A percentile compares a stretch with the other conserved stretches of the same genome.
These are phyloP conservation scores for Trichoderma sp. DNA, from an alignment of 2,329 filamentous ascomycete species.

Conservation along the genomic window DNA sequence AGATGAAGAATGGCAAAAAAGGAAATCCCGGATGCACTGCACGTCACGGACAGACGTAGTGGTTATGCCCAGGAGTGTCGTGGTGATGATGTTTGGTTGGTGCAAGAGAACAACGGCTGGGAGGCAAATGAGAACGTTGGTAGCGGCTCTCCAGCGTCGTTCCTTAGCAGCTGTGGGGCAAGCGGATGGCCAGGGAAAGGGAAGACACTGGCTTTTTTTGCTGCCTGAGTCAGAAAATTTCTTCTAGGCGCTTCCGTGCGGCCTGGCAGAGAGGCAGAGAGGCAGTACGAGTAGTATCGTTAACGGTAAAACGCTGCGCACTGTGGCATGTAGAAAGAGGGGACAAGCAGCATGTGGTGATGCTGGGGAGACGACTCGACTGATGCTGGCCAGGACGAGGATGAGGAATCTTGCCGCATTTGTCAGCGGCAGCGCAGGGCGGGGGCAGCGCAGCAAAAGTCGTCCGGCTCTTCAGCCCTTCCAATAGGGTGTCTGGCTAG, in stretches of 20 bases:
- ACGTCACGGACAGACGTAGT: neutral
- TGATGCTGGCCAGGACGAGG: neutral
- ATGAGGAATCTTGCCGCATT: slow-evolving; percentile 21
- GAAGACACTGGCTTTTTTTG: slow-evolving; percentile 16
- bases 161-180: slow-evolving; percentile 13
- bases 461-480: slow-evolving; percentile 15
- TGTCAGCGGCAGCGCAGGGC: slow-evolving; percentile 16
- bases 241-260: slow-evolving; percentile 31
- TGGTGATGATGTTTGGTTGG: slow-evolving; percentile 20
- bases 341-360: neutral
- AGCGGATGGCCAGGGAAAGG: slow-evolving; percentile 4
- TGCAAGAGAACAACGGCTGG: slow-evolving; percentile 3
- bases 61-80: neutral
- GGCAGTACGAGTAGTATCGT: neutral
- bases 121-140: slow-evolving; percentile 14
- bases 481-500: slow-evolving; percentile 9
- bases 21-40: slow-evolving; percentile 3
- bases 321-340: slow-evolving; percentile 6
- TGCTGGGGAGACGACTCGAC: neutral
- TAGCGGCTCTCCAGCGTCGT: neutral
- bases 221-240: slow-evolving; percentile 38
- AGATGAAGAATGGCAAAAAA: neutral
- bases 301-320: neutral
- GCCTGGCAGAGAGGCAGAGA: neutral
- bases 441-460: slow-evolving; percentile 9